Base-by-base conservation (phyloP, 2,329 filamentous ascomycete genomes). In the Chalaropsis ovoidea region DNA sequence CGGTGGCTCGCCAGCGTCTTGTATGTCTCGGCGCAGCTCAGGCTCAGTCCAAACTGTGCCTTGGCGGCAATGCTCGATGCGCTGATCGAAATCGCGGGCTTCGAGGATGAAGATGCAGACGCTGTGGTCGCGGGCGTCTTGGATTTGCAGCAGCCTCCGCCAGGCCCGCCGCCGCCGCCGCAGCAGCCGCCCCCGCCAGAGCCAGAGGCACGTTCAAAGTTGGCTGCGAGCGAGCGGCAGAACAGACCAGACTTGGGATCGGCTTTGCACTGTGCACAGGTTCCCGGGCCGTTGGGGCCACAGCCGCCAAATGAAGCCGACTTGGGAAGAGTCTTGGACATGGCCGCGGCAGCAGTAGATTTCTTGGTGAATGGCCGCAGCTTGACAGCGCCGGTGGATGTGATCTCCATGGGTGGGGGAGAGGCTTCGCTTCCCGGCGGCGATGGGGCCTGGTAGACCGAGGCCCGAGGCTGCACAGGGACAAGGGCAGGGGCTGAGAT, bases 231-330 rank as follows among this genome's bases (percentile, higher is more conserved):
- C 11, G 88, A 87, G 68, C 89, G 87, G 75, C 89, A 94, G 77
- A 94, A 94, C 45, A 92, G 82, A 1, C 88, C 89, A 2, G 89
- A 90, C 72, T 87, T 86, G 19, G 89, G 88, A 72, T 93, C 89
- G 1, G 84, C 79, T 67, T 87, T 81, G 72, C 89, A 94, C 75
- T 93, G 88, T 3, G 86, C 82, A 72, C 89, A 94, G 17, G 86
- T 88, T 10, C 89, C 89, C 0, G 89, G 89, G 0, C 88, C 88
- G 64, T 86, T 86, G 45, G 82, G 79, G 31, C 87, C 82, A 67
- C 82, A 86, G 42, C 79, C 76, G 35, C 75, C 72, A 27, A 35
- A 58, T 0, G 73, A 66, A 39, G 72, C 67, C 31, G 71, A 68
- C 54, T 73, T 68, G 2, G 71, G 66, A 69, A 72, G 62, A 71